phyloP scores from a whole-genome alignment of 2,329 filamentous ascomycete species.

The Penicillium vulpinum region DNA sequence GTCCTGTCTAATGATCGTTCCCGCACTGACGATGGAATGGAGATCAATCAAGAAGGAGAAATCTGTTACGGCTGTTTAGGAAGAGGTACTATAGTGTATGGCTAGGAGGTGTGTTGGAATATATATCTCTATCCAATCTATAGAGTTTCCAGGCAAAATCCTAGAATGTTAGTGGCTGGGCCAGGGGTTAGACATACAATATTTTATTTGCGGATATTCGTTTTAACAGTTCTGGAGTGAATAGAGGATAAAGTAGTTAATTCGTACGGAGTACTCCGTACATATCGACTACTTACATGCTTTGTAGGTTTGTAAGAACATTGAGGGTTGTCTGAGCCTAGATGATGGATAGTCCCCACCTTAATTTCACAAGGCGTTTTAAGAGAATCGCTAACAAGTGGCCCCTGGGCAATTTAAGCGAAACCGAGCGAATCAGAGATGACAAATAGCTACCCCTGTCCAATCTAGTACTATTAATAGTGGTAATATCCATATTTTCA shows the following conservation, averaged over 20 bases:
- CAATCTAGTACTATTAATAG: not conserved
- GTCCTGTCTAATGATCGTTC: slow-evolving; percentile 12
- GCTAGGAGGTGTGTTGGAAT: not conserved
- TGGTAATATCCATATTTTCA: not conserved
- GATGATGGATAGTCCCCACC: not conserved
- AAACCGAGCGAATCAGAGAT: not conserved
- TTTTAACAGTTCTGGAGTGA: no score
- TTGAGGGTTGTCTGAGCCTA: no score
- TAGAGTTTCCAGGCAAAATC: not conserved
- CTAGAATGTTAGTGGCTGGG: not conserved
- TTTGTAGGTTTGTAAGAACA: no score
- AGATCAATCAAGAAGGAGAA: slow-evolving; percentile 16
- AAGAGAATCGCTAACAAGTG: no score
- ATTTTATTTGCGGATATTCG: not conserved
- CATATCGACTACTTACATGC: no score
- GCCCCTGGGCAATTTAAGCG: not conserved
- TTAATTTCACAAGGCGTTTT: no score
- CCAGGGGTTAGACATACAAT: not conserved
- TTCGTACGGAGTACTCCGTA: no score
- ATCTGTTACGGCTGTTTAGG: not conserved
- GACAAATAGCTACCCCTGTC: not conserved
- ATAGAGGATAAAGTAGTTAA: not conserved
- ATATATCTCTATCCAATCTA: not conserved
- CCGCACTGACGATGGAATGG: slow-evolving; percentile 17
- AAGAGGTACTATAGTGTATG: not conserved